A percentile compares a stretch with the other conserved stretches of the same genome.
These are phyloP conservation scores for Artemisia annua DNA, from an alignment of 129 eudicot species.

Conservation along the genomic window DNA sequence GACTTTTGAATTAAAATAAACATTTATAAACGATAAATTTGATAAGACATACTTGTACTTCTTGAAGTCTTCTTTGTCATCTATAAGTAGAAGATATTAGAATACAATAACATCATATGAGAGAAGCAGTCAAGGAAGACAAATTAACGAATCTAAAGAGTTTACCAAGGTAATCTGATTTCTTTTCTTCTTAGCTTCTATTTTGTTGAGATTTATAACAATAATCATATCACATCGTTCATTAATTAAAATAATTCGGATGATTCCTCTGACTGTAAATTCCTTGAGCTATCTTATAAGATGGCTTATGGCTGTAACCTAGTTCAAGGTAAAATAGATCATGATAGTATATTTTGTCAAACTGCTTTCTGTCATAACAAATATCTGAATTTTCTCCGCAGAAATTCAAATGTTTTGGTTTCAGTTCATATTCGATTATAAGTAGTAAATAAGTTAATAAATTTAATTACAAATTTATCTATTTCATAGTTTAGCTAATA, in stretches of 20 bases:
- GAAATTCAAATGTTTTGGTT: too few species aligned
- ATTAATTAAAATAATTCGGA: background rate
- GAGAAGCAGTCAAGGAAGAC: constrained; percentile 9
- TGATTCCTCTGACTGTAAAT: background rate
- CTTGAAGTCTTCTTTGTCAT: constrained; percentile 29
- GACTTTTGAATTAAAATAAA: background rate
- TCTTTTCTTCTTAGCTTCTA: constrained; percentile 8
- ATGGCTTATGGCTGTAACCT: too few species aligned
- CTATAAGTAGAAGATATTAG: constrained; percentile 23
- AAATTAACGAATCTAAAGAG: constrained; percentile 7
- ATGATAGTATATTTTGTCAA: background rate
- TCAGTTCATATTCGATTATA: too few species aligned
- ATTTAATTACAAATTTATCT: too few species aligned
- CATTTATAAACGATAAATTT: background rate
- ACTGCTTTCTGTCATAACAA: background rate
- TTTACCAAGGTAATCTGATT: constrained; percentile 22
- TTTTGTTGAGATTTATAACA: background rate
- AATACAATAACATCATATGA: background rate
- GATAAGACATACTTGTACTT: constrained; percentile 16
- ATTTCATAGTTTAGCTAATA: too few species aligned
- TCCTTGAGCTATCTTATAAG: background rate
- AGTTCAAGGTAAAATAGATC: background rate
- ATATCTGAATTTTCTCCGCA: background rate
- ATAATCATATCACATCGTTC: background rate
- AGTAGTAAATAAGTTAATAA: too few species aligned